Conservation (phyloP, 1,284 basidiomycete genomes). For the Xanthoconium separans region DNA sequence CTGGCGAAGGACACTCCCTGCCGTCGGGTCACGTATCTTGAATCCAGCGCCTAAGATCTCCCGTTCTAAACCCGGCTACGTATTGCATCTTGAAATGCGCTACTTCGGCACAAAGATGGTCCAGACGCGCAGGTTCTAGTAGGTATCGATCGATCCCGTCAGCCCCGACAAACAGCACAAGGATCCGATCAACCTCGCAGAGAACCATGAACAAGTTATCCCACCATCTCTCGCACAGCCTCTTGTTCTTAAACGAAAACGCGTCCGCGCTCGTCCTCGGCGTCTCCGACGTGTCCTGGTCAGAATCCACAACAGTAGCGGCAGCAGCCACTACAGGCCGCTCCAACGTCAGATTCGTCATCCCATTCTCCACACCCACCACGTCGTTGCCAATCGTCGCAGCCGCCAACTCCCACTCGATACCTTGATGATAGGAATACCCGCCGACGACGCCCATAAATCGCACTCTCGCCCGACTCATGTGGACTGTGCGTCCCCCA, state of each 20-base stretch:
- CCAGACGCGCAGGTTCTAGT: conserved; percentile 92
- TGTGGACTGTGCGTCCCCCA: conserved; percentile 51
- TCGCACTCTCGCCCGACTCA: too few species aligned
- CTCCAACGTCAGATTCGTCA: conserved; percentile 43
- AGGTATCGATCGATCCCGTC: too few species aligned
- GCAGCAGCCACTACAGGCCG: conserved; percentile 61
- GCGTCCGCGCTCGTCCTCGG: conserved; percentile 51
- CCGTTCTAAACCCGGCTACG: conserved; percentile 97
- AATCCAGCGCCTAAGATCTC: conserved; percentile 83
- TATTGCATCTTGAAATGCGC: conserved; percentile 98
- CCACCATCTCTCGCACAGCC: conserved; percentile 96
- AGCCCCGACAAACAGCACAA: too few species aligned
- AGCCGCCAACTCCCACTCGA: too few species aligned
- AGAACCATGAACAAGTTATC: conserved; percentile 99
- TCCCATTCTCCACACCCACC: conserved; percentile 8
- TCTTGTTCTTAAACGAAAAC: conserved; percentile 94
- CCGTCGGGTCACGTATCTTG: not conserved
- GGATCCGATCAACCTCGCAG: conserved; percentile 72
- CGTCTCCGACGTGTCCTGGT: conserved; percentile 39
- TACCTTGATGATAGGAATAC: too few species aligned
- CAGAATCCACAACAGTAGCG: conserved; percentile 31
- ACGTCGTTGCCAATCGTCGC: too few species aligned
- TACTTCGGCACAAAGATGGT: conserved; percentile 99
- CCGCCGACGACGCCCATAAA: too few species aligned
- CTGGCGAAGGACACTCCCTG: not conserved